Percentiles rank a stretch among this genome's conserved stretches.
phyloP scores from a whole-genome alignment of 495 filamentous ascomycete species.

The Tuber calosporum region DNA sequence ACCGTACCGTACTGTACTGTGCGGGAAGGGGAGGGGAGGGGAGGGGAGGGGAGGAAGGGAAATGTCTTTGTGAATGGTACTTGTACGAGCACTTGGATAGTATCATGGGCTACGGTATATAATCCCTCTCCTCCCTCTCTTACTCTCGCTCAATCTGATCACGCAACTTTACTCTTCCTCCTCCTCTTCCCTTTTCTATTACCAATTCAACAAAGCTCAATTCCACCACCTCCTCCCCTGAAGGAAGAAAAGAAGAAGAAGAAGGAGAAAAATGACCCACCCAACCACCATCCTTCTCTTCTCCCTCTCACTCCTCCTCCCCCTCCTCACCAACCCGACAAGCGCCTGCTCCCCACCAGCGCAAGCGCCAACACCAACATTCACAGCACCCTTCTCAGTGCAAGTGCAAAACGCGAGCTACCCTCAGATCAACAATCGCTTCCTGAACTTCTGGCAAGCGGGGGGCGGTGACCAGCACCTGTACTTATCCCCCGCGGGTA shows the following conservation, averaged over 20 bases:
- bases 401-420: constrained; percentile 50
- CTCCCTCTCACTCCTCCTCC: constrained; percentile 18
- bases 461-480: constrained; percentile 50
- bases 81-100: too few species aligned
- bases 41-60: too few species aligned
- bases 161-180: too few species aligned
- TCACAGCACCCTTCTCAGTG: constrained; percentile 46
- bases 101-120: too few species aligned
- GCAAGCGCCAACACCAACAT: constrained; percentile 43
- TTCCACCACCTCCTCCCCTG: too few species aligned
- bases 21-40: too few species aligned
- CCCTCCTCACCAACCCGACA: constrained; percentile 37
- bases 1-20: too few species aligned
- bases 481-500: constrained; percentile 47
- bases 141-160: too few species aligned
- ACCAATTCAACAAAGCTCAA: too few species aligned
- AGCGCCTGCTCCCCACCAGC: constrained; percentile 46
- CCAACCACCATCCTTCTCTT: not conserved
- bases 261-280: not conserved
- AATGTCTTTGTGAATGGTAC: too few species aligned
- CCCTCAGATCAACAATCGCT: constrained; percentile 48
- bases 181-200: too few species aligned
- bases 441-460: constrained; percentile 49
- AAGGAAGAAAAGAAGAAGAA: not conserved
- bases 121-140: too few species aligned